Evolutionary conservation across 805 yeast genomes (phyloP).

Genomic region (Barnettozyma sp.): DNA sequence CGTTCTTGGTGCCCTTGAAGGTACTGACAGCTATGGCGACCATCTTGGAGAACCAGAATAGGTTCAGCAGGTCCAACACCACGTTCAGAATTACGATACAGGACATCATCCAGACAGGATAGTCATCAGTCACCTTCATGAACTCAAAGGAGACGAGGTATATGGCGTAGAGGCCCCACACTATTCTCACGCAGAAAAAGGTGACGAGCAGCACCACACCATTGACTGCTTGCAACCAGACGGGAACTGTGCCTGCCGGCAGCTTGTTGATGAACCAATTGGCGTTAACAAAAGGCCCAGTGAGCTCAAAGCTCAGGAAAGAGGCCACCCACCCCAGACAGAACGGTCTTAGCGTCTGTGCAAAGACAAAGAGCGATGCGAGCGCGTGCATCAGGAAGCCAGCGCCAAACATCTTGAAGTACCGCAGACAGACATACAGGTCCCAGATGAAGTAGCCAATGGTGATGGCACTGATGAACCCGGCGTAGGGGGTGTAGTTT

Average conservation of each 20-base stretch:
- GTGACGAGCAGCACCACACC: constrained; percentile 62
- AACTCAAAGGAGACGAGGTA: constrained; percentile 39
- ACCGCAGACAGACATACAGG: constrained; percentile 53
- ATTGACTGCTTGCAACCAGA: constrained; percentile 49
- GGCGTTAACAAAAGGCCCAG: constrained; percentile 91
- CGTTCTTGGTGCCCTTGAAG: constrained; percentile 14
- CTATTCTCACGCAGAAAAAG: constrained; percentile 71
- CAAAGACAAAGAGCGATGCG: constrained; percentile 73
- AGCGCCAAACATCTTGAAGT: constrained; percentile 65
- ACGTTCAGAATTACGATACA: constrained; percentile 51
- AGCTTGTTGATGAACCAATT: constrained; percentile 86
- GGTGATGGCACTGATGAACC: constrained; percentile 65
- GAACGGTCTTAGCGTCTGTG: constrained; percentile 58
- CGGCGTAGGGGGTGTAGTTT: constrained; percentile 72
- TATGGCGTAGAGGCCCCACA: constrained; percentile 84
- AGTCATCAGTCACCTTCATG: constrained; percentile 34
- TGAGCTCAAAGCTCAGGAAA: constrained; percentile 77
- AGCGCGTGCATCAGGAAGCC: constrained; percentile 80
- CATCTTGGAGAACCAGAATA: constrained; percentile 90
- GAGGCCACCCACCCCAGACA: constrained; percentile 77
- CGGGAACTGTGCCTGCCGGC: constrained; percentile 60
- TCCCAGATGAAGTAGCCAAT: constrained; percentile 94
- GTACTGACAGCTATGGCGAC: constrained; percentile 59
- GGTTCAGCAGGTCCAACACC: constrained; percentile 59
- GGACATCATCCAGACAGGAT: constrained; percentile 42